These are phyloP conservation scores for Microbotryum silenes-acaulis DNA, from an alignment of 1,284 basidiomycete species.

Conservation along the genomic window DNA sequence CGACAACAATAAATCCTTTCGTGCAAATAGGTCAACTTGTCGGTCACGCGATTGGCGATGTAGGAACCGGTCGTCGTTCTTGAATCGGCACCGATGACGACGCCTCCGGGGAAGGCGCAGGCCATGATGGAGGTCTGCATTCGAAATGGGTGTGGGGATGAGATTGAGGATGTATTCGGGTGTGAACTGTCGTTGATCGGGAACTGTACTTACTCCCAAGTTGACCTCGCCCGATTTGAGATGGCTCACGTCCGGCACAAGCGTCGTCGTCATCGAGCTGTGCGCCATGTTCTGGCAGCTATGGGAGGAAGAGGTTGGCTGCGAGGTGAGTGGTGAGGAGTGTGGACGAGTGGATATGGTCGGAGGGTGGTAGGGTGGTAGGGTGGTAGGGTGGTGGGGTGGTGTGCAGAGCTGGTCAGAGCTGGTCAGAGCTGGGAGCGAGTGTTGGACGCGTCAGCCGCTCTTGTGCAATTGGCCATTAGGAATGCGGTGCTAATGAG, in stretches of 20 bases:
- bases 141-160: neutral
- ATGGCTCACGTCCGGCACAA: conserved; percentile 45
- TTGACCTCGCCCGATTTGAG: conserved; percentile 90
- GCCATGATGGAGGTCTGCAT: conserved; percentile 91
- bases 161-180: neutral
- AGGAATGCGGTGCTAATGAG: no score
- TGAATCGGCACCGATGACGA: conserved; percentile 94
- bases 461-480: no score
- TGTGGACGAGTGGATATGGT: neutral
- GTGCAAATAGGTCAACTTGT: conserved; percentile 94
- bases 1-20: conserved; percentile 99
- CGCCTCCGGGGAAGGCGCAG: conserved; percentile 88
- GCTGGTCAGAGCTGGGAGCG: neutral
- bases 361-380: neutral
- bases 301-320: no score
- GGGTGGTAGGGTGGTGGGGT: no score
- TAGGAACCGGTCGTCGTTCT: conserved; percentile 94
- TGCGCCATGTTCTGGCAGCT: neutral
- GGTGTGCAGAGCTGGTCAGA: neutral
- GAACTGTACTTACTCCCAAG: conserved; percentile 75
- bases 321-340: neutral
- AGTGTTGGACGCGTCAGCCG: no score
- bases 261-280: conserved; percentile 4
- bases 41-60: conserved; percentile 97
- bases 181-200: no score